phyloP scores from a whole-genome alignment of 768 basidiomycete species.

The Lactarius evosmus region DNA sequence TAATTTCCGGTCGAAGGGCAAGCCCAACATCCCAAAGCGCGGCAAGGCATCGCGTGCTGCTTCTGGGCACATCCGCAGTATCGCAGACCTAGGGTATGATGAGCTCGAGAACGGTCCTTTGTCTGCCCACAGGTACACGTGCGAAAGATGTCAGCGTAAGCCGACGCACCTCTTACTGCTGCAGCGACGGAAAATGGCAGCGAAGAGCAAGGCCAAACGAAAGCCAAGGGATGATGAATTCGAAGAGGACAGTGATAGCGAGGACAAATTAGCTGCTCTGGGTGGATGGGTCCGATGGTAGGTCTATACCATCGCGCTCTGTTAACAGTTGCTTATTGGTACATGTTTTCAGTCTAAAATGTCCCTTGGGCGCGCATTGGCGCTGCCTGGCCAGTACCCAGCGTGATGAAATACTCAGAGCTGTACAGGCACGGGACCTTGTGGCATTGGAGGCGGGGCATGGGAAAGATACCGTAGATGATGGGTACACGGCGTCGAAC shows the following conservation, averaged over 20 bases:
- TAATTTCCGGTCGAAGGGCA: conserved; percentile 33
- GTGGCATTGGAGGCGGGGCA: conserved; percentile 37
- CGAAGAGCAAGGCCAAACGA: conserved; percentile 38
- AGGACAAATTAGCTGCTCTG: conserved; percentile 45
- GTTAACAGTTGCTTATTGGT: conserved; percentile 22
- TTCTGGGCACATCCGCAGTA: conserved; percentile 46
- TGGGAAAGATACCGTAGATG: conserved; percentile 17
- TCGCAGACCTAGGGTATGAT: conserved; percentile 42
- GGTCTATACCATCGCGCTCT: conserved; percentile 28
- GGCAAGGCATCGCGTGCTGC: conserved; percentile 44
- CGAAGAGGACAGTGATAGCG: conserved; percentile 55
- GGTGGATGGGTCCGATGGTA: conserved; percentile 89
- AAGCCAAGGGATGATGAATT: conserved; percentile 51
- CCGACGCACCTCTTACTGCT: conserved; percentile 56
- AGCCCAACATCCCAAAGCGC: conserved; percentile 34
- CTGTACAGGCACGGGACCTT: conserved; percentile 52
- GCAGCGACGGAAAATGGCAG: conserved; percentile 36
- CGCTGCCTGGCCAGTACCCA: conserved; percentile 62
- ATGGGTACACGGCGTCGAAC: not conserved
- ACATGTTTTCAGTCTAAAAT: conserved; percentile 54
- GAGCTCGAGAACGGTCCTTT: conserved; percentile 57
- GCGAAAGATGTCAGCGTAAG: conserved; percentile 65
- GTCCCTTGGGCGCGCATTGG: conserved; percentile 77
- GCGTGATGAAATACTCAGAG: conserved; percentile 69
- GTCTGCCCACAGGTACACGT: conserved; percentile 57